These are phyloP conservation scores for Mortierella sp. DNA, from an alignment of 371 early-diverging fungal species.

Conservation along the genomic window DNA sequence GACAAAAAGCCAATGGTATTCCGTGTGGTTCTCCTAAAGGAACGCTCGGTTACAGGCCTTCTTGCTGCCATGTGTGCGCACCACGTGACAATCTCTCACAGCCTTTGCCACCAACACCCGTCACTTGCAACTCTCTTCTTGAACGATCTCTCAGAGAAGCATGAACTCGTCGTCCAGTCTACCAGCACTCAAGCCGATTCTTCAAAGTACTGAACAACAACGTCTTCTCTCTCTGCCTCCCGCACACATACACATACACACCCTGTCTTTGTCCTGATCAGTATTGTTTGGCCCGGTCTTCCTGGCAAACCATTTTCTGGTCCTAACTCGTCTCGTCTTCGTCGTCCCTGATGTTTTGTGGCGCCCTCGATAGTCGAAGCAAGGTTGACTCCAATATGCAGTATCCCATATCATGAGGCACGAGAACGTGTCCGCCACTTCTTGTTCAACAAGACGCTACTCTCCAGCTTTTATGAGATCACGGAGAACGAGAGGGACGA, in stretches of 20 bases:
- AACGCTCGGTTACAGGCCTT: too few species aligned
- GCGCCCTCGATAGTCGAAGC: conserved; percentile 23
- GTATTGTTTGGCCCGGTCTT: too few species aligned
- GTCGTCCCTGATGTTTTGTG: background rate
- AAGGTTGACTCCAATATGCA: conserved; percentile 26
- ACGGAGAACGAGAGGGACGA: background rate
- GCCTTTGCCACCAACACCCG: too few species aligned
- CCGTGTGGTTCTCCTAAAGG: too few species aligned
- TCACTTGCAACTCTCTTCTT: too few species aligned
- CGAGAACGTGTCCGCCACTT: conserved; percentile 12
- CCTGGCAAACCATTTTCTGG: background rate
- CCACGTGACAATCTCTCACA: too few species aligned
- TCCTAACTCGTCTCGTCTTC: background rate
- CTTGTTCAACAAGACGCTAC: background rate
- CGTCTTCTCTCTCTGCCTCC: too few species aligned
- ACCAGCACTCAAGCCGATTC: background rate
- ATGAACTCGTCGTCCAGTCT: background rate
- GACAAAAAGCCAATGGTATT: too few species aligned
- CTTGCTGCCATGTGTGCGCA: too few species aligned
- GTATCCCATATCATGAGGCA: conserved; percentile 7
- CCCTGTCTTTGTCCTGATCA: too few species aligned
- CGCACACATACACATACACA: too few species aligned
- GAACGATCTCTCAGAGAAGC: too few species aligned
- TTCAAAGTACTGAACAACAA: background rate
- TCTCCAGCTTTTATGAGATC: conserved; percentile 3